Evolutionary conservation across 345 rosid species (phyloP).

Genomic region (Camelina neglecta): DNA sequence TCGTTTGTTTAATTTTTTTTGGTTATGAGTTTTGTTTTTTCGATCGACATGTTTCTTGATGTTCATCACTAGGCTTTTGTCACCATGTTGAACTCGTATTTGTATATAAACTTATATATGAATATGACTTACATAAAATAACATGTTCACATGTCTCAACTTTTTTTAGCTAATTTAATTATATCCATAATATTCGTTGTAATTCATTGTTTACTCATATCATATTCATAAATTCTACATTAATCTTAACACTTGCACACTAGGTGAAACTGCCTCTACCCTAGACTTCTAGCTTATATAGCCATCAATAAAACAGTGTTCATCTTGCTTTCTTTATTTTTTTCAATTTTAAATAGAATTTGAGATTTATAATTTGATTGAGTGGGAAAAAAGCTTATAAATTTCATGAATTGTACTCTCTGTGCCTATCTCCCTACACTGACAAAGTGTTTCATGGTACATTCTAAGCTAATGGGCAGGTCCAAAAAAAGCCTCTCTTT

Average conservation of each 20-base stretch:
- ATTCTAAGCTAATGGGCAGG: slow-evolving; percentile 48
- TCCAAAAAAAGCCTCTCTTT: slow-evolving; percentile 39
- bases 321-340: not conserved
- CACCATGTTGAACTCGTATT: slow-evolving; percentile 31
- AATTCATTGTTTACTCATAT: slow-evolving; percentile 3
- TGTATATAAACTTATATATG: slow-evolving; percentile 34
- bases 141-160: slow-evolving; percentile 22
- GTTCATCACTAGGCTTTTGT: slow-evolving; percentile 38
- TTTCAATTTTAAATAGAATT: not conserved
- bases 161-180: not conserved
- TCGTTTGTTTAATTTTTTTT: not conserved
- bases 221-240: slow-evolving; percentile 17
- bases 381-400: slow-evolving; percentile 37
- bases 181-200: not conserved
- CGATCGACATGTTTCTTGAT: slow-evolving; percentile 29
- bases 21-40: slow-evolving; percentile 32
- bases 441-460: slow-evolving; percentile 50
- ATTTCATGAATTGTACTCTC: slow-evolving; percentile 48
- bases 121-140: slow-evolving; percentile 36
- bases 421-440: slow-evolving; percentile 46
- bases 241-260: slow-evolving; percentile 12
- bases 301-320: slow-evolving; percentile 40
- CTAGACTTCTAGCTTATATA: slow-evolving; percentile 7
- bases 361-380: slow-evolving; percentile 18
- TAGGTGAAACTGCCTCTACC: slow-evolving; percentile 18